Percentiles rank a stretch among this genome's conserved stretches.
Conservation (phyloP, 164 flowering plant species). For the Umbilicus rupestris region DNA sequence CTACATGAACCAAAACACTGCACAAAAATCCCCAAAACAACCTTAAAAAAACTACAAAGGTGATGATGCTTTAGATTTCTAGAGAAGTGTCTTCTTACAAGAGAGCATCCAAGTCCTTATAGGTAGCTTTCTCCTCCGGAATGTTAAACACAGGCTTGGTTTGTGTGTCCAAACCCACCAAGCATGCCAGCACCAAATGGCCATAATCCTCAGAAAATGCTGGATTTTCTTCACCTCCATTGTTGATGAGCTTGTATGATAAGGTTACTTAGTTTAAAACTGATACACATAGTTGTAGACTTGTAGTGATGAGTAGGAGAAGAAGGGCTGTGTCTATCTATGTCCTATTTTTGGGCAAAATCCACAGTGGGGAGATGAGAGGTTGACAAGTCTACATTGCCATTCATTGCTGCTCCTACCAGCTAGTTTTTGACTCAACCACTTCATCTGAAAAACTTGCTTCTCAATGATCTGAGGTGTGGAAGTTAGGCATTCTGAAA, state of each 20-base stretch:
- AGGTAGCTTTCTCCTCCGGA: conserved; percentile 29
- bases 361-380: background rate
- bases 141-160: conserved; percentile 25
- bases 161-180: conserved; percentile 37
- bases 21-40: background rate
- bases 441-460: background rate
- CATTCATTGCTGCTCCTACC: conserved; percentile 1
- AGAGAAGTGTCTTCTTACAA: conserved; percentile 20
- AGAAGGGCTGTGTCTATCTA: conserved; percentile 3
- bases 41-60: too few species aligned
- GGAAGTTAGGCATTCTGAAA: background rate
- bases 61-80: background rate
- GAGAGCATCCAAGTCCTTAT: conserved; percentile 37
- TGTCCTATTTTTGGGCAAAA: background rate
- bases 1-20: conserved; percentile 36
- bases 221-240: conserved; percentile 14
- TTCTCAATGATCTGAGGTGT: background rate
- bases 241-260: background rate
- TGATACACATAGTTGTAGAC: background rate
- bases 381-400: background rate
- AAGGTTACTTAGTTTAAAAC: background rate
- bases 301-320: background rate
- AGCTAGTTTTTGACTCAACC: background rate
- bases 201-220: conserved; percentile 23
- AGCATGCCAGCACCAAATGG: conserved; percentile 28